These are phyloP conservation scores for Vigna hirtella DNA, from an alignment of 306 rosid species.

Conservation along the genomic window DNA sequence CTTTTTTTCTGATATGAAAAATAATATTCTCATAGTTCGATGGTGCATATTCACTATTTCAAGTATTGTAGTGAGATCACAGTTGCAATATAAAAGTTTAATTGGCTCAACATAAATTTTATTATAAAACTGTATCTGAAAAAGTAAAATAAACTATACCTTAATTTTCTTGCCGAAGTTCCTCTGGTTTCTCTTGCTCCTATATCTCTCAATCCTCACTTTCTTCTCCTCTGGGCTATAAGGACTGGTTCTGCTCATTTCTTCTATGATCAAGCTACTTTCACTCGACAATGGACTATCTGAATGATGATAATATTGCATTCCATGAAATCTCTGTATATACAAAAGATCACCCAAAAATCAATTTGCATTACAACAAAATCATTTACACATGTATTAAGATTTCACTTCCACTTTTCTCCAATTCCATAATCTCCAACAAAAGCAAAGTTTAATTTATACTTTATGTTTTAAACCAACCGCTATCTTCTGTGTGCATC, in stretches of 20 bases:
- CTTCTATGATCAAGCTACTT: constrained; percentile 84
- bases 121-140: background rate
- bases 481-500: background rate
- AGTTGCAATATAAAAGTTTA: background rate
- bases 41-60: background rate
- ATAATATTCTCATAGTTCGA: background rate
- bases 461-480: background rate
- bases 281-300: constrained; percentile 73
- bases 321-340: constrained; percentile 54
- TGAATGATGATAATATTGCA: constrained; percentile 49
- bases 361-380: background rate
- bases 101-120: background rate
- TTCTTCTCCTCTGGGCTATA: constrained; percentile 90
- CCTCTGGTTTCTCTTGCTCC: constrained; percentile 78
- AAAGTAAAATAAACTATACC: constrained; percentile 45
- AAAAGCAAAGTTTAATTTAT: background rate
- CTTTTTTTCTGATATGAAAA: background rate
- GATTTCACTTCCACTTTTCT: background rate
- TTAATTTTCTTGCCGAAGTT: constrained; percentile 95
- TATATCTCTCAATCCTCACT: constrained; percentile 82
- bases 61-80: background rate
- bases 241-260: constrained; percentile 73
- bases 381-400: background rate
- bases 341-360: background rate
- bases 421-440: background rate